These are phyloP conservation scores for Didymosphaeria variabile DNA, from an alignment of 2,329 filamentous ascomycete genomes.

Conservation along the genomic window DNA sequence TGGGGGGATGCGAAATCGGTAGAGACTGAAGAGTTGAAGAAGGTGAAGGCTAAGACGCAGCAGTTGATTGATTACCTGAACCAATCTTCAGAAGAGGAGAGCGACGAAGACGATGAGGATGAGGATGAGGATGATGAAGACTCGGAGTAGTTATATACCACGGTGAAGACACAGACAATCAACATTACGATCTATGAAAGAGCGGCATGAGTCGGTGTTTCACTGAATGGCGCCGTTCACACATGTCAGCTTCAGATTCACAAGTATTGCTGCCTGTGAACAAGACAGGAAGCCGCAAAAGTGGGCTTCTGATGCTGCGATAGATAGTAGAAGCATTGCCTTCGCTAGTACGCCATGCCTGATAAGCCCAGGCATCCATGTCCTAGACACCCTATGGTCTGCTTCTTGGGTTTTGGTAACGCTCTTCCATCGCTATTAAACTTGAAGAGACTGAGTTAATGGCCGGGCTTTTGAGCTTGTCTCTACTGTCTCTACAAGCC, in stretches of 20 bases:
- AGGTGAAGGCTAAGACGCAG: constrained; percentile 76
- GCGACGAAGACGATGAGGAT: constrained; percentile 69
- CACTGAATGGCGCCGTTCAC: background rate
- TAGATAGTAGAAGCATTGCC: background rate
- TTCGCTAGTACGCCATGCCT: background rate
- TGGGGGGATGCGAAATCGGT: constrained; percentile 79
- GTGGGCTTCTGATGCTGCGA: background rate
- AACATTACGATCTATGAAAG: background rate
- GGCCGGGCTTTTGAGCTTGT: background rate
- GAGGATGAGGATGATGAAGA: constrained; percentile 62
- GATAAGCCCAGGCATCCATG: background rate
- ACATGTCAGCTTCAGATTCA: background rate
- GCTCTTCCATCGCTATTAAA: background rate
- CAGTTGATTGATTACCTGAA: constrained; percentile 83
- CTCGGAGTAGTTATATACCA: constrained; percentile 31
- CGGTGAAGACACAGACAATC: background rate
- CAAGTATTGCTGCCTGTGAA: background rate
- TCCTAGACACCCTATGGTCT: background rate
- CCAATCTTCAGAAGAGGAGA: constrained; percentile 76
- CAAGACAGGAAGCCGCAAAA: background rate
- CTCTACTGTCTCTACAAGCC: background rate
- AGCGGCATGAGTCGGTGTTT: background rate
- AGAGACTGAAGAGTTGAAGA: constrained; percentile 73
- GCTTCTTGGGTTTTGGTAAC: background rate
- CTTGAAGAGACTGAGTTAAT: background rate